These are phyloP conservation scores for Aureobasidium sp. DNA, from an alignment of 2,329 filamentous ascomycete genomes.

Conservation along the genomic window DNA sequence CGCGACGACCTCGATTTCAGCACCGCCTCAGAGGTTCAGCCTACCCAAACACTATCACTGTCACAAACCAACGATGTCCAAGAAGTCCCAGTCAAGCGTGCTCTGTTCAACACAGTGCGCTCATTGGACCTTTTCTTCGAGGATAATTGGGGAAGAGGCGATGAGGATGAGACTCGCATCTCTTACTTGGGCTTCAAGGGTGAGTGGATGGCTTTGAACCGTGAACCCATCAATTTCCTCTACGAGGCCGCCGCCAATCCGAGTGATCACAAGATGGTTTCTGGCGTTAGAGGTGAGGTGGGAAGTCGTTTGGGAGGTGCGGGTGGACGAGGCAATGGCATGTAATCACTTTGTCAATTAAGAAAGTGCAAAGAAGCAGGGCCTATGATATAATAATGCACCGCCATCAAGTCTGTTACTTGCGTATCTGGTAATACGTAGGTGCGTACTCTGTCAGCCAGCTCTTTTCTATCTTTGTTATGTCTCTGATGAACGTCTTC, in stretches of 20 bases:
- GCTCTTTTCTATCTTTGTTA: slow-evolving; percentile 88
- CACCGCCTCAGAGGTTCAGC: slow-evolving; percentile 57
- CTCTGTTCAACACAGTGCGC: slow-evolving; percentile 78
- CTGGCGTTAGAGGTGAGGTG: slow-evolving; percentile 27
- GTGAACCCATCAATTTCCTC: slow-evolving; percentile 74
- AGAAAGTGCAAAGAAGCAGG: too few species aligned
- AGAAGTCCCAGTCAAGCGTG: slow-evolving; percentile 81
- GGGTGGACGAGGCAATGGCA: slow-evolving; percentile 12
- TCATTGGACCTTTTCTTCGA: slow-evolving; percentile 79
- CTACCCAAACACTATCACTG: slow-evolving; percentile 70
- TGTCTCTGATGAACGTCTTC: slow-evolving; percentile 84
- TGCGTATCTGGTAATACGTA: slow-evolving; percentile 62
- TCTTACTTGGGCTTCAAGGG: slow-evolving; percentile 89
- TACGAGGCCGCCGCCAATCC: slow-evolving; percentile 95
- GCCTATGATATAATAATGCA: not conserved
- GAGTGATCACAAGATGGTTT: slow-evolving; percentile 60
- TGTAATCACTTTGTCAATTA: slow-evolving; percentile 4
- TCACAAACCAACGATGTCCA: slow-evolving; percentile 74
- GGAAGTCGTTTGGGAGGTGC: slow-evolving; percentile 27
- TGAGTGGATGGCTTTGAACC: slow-evolving; percentile 80
- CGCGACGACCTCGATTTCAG: slow-evolving; percentile 78
- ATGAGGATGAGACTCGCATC: slow-evolving; percentile 70
- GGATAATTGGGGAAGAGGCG: slow-evolving; percentile 72
- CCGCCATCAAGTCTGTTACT: not conserved
- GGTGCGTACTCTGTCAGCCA: slow-evolving; percentile 88